These are phyloP conservation scores for Yamadazyma olivae DNA, from an alignment of 805 yeast genomes.

Conservation along the genomic window DNA sequence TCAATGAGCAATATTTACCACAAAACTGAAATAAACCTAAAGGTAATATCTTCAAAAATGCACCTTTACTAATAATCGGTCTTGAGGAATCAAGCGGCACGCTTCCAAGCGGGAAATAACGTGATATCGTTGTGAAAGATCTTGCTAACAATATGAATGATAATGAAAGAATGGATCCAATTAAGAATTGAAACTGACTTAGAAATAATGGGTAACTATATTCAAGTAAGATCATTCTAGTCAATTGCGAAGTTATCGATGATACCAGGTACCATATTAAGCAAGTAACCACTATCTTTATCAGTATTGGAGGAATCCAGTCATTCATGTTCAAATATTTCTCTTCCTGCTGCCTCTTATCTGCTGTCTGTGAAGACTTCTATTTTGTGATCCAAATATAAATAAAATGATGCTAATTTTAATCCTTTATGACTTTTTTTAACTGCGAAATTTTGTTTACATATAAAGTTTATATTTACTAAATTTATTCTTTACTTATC, in stretches of 20 bases:
- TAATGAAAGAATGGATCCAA: constrained; percentile 44
- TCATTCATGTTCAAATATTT: constrained; percentile 1
- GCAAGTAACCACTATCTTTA: constrained; percentile 42
- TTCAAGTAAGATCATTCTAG: constrained; percentile 51
- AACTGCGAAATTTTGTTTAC: too few relatives aligned
- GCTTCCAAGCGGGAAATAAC: constrained; percentile 51
- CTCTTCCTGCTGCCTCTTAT: too few relatives aligned
- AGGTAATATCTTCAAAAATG: constrained; percentile 51
- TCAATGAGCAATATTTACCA: constrained; percentile 60
- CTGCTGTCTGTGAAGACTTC: too few relatives aligned
- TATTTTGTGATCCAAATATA: too few relatives aligned
- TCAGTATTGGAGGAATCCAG: constrained; percentile 29
- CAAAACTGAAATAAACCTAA: constrained; percentile 63
- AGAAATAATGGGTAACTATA: constrained; percentile 62
- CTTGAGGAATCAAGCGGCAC: constrained; percentile 39
- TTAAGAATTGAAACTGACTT: constrained; percentile 61
- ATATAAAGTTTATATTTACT: too few relatives aligned
- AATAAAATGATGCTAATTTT: too few relatives aligned
- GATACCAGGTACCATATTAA: constrained; percentile 61
- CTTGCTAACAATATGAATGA: constrained; percentile 34
- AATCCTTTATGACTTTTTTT: too few relatives aligned
- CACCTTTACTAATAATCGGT: constrained; percentile 23
- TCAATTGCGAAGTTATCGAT: constrained; percentile 62
- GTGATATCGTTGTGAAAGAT: constrained; percentile 23
- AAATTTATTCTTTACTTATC: too few relatives aligned